These are phyloP conservation scores for Hysterium pulicare DNA, from an alignment of 2,329 filamentous ascomycete species.

Conservation along the genomic window DNA sequence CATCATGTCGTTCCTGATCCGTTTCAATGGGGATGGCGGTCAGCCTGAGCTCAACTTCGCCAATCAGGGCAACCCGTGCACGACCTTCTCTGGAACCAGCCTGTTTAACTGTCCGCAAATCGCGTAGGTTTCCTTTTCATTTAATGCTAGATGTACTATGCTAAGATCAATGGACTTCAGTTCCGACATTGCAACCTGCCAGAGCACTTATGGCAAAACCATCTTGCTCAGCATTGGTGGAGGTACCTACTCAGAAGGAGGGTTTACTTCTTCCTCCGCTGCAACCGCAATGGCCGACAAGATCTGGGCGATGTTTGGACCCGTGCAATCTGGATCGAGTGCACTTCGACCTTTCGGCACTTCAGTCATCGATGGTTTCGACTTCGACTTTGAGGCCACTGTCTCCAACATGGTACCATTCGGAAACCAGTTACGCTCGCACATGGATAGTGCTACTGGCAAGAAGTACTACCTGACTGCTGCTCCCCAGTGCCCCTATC, in stretches of 20 bases:
- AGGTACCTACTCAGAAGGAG: slow-evolving; percentile 65
- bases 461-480: slow-evolving; percentile 60
- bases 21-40: slow-evolving; percentile 51
- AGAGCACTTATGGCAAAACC: slow-evolving; percentile 4
- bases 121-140: slow-evolving; percentile 50
- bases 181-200: slow-evolving; percentile 4
- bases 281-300: slow-evolving; percentile 51
- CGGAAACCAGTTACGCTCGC: slow-evolving; percentile 53
- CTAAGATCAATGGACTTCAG: not conserved
- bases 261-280: slow-evolving; percentile 45
- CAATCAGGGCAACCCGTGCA: slow-evolving; percentile 61
- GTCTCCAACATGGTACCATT: slow-evolving; percentile 61
- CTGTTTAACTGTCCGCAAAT: slow-evolving; percentile 62
- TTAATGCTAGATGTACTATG: not conserved
- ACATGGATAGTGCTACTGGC: slow-evolving; percentile 49
- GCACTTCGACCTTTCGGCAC: slow-evolving; percentile 64
- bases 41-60: slow-evolving; percentile 61
- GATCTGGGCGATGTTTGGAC: slow-evolving; percentile 71
- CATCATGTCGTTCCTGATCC: slow-evolving; percentile 60
- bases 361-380: slow-evolving; percentile 68
- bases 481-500: slow-evolving; percentile 66
- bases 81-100: slow-evolving; percentile 54
- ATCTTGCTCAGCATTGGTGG: slow-evolving; percentile 69
- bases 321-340: slow-evolving; percentile 40
- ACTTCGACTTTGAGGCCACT: slow-evolving; percentile 68